Evolutionary conservation across 2,329 filamentous ascomycete species (phyloP), one percentile per base, ranked within the genome.

Genomic region (Gyromitra esculenta): DNA sequence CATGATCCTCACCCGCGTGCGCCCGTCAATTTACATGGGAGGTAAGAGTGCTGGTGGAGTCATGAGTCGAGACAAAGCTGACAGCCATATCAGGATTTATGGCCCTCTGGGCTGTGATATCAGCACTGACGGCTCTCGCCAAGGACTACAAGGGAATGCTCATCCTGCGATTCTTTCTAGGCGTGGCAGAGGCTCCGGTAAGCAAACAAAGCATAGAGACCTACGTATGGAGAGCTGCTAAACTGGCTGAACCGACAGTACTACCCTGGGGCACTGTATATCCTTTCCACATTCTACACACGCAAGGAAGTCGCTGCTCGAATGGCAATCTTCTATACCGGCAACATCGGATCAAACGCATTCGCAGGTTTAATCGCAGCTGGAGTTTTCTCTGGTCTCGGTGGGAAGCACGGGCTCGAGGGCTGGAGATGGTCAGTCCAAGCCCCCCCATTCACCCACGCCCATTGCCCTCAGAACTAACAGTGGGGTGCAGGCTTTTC

Each of bases 201-300:
- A n/a, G 52, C 62, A 50, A 8, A 0, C 50, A 3, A n/a, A 71
- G 64, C 35, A 65, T 75, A 3, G 25, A 31, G 2, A 50, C 60
- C 78, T 15, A 76, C 69, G 54, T 72, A 76, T 4, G 78, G 77
- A 8, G 76, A 75, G 5, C 77, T 77, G 0, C 73, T 80, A 13
- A 78, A n/a, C 5, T 60, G n/a, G 1, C 37, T 15, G 21, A 43
- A 35, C 15, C 4, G 15, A 43, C 21, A 62, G 65, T 64, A 63
- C 82, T 84, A 91, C 31, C 89, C 90, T 0, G 90, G 90, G 48
- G 88, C 88, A 0, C 84, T 91, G 9, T 85, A 90, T 59, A 88
- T 91, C 59, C 85, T 91, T 18, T 89, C 88, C 0, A 89, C 90
- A 79, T 91, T 89, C 87, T 91, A 91, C 82, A 91, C 89, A 0